These are phyloP conservation scores for Dichomitus squalens DNA, from an alignment of 1,284 basidiomycete genomes.

Conservation along the genomic window DNA sequence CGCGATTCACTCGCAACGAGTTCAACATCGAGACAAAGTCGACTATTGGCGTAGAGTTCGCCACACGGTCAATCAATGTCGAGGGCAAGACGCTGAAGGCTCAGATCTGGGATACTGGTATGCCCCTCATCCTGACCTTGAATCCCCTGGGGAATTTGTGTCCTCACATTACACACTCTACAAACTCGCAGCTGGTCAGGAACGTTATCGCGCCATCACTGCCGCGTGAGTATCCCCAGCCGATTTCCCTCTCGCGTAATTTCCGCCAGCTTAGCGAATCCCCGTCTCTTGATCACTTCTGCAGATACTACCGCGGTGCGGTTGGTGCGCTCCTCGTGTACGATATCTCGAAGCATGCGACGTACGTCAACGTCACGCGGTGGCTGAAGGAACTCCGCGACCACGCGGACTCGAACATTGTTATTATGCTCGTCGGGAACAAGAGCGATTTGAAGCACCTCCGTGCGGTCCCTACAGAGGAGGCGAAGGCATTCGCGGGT, in stretches of 20 bases:
- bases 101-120: constrained; percentile 99
- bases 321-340: constrained; percentile 93
- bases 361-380: constrained; percentile 94
- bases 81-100: constrained; percentile 98
- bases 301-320: constrained; percentile 96
- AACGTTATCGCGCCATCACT: constrained; percentile 98
- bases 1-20: constrained; percentile 98
- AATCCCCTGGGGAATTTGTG: background rate
- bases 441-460: constrained; percentile 99
- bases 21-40: constrained; percentile 99
- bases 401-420: constrained; percentile 92
- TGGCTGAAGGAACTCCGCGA: constrained; percentile 99
- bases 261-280: background rate
- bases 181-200: constrained; percentile 81
- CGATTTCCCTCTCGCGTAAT: background rate
- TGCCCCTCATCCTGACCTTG: constrained; percentile 26
- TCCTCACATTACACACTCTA: background rate
- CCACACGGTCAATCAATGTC: constrained; percentile 92
- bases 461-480: constrained; percentile 94
- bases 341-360: constrained; percentile 94
- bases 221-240: constrained; percentile 81
- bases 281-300: background rate
- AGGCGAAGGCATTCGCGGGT: constrained; percentile 87
- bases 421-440: constrained; percentile 94
- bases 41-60: constrained; percentile 99